Evolutionary conservation across 2,329 filamentous ascomycete species (phyloP), one percentile per base, ranked within the genome.

Genomic region (Rhinocladiella mackenziei): DNA sequence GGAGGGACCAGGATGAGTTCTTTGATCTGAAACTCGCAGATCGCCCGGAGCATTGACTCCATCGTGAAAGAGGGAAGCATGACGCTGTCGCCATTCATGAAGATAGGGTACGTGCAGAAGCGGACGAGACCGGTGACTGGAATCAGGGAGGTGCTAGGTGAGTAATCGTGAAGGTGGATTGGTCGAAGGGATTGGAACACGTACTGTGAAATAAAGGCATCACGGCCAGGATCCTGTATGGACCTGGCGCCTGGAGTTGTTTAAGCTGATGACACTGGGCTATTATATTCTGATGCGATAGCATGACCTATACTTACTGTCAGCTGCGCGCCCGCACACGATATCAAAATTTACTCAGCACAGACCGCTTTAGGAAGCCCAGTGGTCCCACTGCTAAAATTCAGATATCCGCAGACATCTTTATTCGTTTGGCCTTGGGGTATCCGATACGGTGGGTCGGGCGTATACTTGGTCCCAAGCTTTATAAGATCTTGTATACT

Each of bases 341-440:
- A 6, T 26, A 7, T 8, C 11, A 26, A 14, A 41, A 33, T 20
- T 17, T 9, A 14, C 26, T 5, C 6, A 13, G 17, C 29, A 53
- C 50, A 35, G 23, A 92, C 87, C 8, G 87, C 88, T 62, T 94
- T 94, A 5, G 87, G 86, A 6, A 88, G 73, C 7, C 88, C 87
- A 0, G 88, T 94, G 1, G 84, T 89, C 8, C 86, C 68, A 35
- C 63, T 66, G 52, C 80, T 85, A 65, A 91, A 94, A 63, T 92
- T 92, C 52, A 94, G 74, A 38, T 55, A 57, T 15, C 53, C 55
- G 29, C 53, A 54, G 6, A 56, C 36, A 9, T 53, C 73, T 25
- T 68, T 69, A 52, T 80, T 81, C 18, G 67, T 75, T 60, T 77
- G 73, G 1, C 73, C 75, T 1, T 55, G 45, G 0, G 73, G 70